Evolutionary conservation across 768 basidiomycete genomes (phyloP).

Genomic region (Clathrus columnatus): DNA sequence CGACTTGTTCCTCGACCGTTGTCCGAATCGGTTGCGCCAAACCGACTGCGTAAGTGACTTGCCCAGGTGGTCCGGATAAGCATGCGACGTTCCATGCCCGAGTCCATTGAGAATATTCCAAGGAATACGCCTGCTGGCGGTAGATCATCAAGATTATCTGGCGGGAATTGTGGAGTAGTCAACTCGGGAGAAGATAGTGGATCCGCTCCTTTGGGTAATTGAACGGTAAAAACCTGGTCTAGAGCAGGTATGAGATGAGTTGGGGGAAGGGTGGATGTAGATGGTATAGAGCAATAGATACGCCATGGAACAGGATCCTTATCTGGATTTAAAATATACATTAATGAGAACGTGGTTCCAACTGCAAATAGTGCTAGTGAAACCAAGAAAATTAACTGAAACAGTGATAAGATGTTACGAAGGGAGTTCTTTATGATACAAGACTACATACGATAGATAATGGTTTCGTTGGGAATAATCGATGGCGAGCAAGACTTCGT

Average conservation of each 20-base stretch:
- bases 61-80: slow-evolving; percentile 86
- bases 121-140: slow-evolving; percentile 81
- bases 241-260: slow-evolving; percentile 31
- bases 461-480: slow-evolving; percentile 71
- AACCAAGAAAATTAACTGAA: slow-evolving; percentile 59
- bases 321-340: slow-evolving; percentile 92
- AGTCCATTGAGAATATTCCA: slow-evolving; percentile 86
- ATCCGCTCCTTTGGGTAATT: slow-evolving; percentile 28
- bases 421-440: not conserved
- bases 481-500: slow-evolving; percentile 54
- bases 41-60: slow-evolving; percentile 67
- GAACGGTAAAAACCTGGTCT: slow-evolving; percentile 22
- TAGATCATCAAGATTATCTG: slow-evolving; percentile 58
- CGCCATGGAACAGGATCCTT: slow-evolving; percentile 93
- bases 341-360: slow-evolving; percentile 76
- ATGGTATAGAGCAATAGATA: slow-evolving; percentile 76
- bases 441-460: slow-evolving; percentile 60
- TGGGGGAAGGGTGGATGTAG: slow-evolving; percentile 36
- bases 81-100: slow-evolving; percentile 75
- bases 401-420: not conserved
- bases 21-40: slow-evolving; percentile 64
- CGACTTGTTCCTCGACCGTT: slow-evolving; percentile 68
- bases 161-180: slow-evolving; percentile 52
- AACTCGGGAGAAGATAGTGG: slow-evolving; percentile 13
- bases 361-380: slow-evolving; percentile 75